Evolutionary conservation across 768 basidiomycete species (phyloP), one percentile per base, ranked within the genome.

Genomic region (Thelephora ganbajun): DNA sequence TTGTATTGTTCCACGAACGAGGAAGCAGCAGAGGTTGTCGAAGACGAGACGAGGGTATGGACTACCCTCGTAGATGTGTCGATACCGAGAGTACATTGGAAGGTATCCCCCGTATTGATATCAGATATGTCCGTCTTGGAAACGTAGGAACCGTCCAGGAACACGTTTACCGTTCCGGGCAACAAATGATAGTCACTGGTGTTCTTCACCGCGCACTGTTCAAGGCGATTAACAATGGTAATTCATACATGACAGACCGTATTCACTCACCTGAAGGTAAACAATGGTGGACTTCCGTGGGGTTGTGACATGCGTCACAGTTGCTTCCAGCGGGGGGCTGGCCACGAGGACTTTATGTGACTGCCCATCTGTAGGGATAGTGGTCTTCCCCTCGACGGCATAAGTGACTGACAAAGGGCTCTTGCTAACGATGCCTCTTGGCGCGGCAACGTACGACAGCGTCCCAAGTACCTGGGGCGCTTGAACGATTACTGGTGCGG

Each of bases 141-240:
- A 3, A 79, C 75, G 55, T 70, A 77, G 44, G 66, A 66, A 48
- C 76, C 74, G 53, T 80, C 71, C 48, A 79, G 55, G 54, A 79
- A 75, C 20, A 80, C 71, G 48, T 61, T 69, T 35, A 77, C 71
- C 0, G 67, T 62, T 0, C 79, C 79, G 6, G 73, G 64, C 2
- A 82, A 67, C 23, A 80, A 62, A 22, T 70, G 63, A 52, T 76
- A 76, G 45, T 75, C 73, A 56, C 73, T 77, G 39, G 67, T 72
- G 53, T 80, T 80, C 58, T 72, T 71, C 45, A 80, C 70, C 50
- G 64, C 58, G 49, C 68, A 73, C 69, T 74, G 44, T 9, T 54
- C 47, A 50, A 43, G 16, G 11, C 39, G 39, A 14, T 18, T 41
- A 18, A 14, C 9, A 41, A 18, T n/a, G 39, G 14, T 4, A 2